A percentile compares a stretch with the other conserved stretches of the same genome.
phyloP scores from a whole-genome alignment of 768 basidiomycete species.

The Rhodosporidiobolus odoratus region DNA sequence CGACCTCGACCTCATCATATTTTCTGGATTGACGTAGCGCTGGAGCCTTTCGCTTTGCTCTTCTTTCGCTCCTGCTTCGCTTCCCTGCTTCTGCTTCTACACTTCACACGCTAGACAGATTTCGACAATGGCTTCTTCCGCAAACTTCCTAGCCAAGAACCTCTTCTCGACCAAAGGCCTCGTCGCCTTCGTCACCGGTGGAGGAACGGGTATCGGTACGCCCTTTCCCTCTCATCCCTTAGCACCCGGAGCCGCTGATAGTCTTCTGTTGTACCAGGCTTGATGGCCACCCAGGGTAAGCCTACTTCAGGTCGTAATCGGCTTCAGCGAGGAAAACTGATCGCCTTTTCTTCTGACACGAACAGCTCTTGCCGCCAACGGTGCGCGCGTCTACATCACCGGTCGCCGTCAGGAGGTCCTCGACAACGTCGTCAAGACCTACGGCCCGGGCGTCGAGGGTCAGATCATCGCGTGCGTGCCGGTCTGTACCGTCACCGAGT shows the following conservation, averaged over 20 bases:
- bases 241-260: not conserved
- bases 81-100: too few relatives aligned
- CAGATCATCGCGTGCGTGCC: slow-evolving; percentile 22
- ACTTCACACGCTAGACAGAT: too few relatives aligned
- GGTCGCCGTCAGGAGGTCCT: slow-evolving; percentile 19
- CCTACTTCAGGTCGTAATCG: slow-evolving; percentile 47
- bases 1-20: too few relatives aligned
- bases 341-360: slow-evolving; percentile 83
- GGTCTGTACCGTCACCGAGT: not conserved
- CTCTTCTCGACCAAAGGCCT: slow-evolving; percentile 29
- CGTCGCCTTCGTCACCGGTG: slow-evolving; percentile 68
- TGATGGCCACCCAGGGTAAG: slow-evolving; percentile 61
- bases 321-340: slow-evolving; percentile 43
- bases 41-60: too few relatives aligned
- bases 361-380: slow-evolving; percentile 52
- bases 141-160: not conserved
- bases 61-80: too few relatives aligned
- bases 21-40: too few relatives aligned
- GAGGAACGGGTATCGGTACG: slow-evolving; percentile 73
- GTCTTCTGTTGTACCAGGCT: not conserved
- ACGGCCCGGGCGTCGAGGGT: slow-evolving; percentile 3
- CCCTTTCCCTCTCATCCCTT: slow-evolving; percentile 30
- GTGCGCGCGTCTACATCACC: slow-evolving; percentile 53
- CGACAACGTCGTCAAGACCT: slow-evolving; percentile 20
- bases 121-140: not conserved